Base-by-base conservation (phyloP, 2,329 filamentous ascomycete species). In the Colletotrichum ledebouriae region DNA sequence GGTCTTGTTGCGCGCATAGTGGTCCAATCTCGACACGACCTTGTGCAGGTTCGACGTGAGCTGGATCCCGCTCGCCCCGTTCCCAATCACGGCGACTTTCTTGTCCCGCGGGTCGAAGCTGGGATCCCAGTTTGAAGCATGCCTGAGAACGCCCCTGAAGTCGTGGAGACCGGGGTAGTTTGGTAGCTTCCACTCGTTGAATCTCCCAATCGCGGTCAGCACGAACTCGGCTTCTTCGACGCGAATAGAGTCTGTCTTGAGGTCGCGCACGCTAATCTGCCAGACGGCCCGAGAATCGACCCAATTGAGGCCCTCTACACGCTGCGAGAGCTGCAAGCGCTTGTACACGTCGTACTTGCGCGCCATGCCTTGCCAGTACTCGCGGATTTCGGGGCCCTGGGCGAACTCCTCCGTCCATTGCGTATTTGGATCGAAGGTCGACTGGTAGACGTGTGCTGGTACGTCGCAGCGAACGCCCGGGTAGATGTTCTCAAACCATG, bases 321-420 rank as follows among this genome's bases (percentile, higher is more conserved):
- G 82, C 25, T 86, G 87, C 9, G 83, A 78, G 10, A 89, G 81
- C 63, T 85, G 83, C 1, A 88, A 78, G 59, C 86, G 84, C 39
- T 86, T 80, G 74, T 92, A 89, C 2, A 92, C 86, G 61, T 89
- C 83, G 75, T 92, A 85, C 72, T 92, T 91, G 7, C 80, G 80
- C 0, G 90, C 89, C 3, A 91, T 76, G 0, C 77, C 76, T 72
- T 91, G 84, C 88, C 89, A 89, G 74, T 94, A 94, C 15, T 87
- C 83, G 6, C 83, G 79, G 67, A 94, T 93, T 75, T 94, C 91
- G 4, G 79, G 75, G 0, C 90, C 90, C 42, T 87, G 86, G 0
- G 90, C 86, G 73, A 92, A 93, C 67, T 89, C 84, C 72, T 92
- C 88, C 0, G 84, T 85, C 91, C 91, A 94, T 71, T 91, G 83